These are phyloP conservation scores for Pueraria montana DNA, from an alignment of 306 rosid genomes.

Conservation along the genomic window DNA sequence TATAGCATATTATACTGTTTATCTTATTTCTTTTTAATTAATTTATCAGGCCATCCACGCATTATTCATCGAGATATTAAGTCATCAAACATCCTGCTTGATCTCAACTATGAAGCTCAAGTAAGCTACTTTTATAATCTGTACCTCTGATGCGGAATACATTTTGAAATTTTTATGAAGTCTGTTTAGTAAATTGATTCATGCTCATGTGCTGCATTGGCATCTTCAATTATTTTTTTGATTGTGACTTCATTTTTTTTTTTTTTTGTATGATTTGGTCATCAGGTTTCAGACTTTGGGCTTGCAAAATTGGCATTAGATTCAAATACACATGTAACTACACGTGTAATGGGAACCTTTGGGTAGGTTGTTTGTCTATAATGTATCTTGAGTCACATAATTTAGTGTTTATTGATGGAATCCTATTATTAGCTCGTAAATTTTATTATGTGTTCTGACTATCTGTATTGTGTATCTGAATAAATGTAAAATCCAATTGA, in stretches of 20 bases:
- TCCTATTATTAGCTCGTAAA: too few relatives aligned
- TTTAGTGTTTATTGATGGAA: too few relatives aligned
- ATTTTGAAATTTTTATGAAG: too few relatives aligned
- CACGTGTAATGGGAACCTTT: conserved; percentile 99
- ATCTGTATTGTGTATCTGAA: too few relatives aligned
- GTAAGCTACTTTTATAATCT: conserved; percentile 59
- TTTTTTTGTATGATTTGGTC: too few relatives aligned
- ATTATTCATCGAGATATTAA: conserved; percentile 98
- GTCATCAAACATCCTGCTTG: conserved; percentile 96
- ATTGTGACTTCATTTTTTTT: too few relatives aligned
- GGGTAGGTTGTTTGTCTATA: conserved; percentile 64
- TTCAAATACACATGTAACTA: conserved; percentile 89
- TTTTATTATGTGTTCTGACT: too few relatives aligned
- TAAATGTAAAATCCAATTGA: too few relatives aligned
- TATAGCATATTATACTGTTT: background rate
- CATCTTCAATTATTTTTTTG: too few relatives aligned
- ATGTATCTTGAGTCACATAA: too few relatives aligned
- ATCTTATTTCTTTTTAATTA: conserved; percentile 29
- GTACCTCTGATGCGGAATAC: background rate
- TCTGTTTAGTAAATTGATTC: background rate
- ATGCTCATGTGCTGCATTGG: too few relatives aligned
- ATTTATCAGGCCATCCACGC: conserved; percentile 95
- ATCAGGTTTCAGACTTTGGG: conserved; percentile 97
- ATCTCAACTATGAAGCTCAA: conserved; percentile 87
- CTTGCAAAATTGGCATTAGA: conserved; percentile 95